These are phyloP conservation scores for Aschersonia sp. DNA, from an alignment of 2,329 filamentous ascomycete genomes.

Conservation along the genomic window DNA sequence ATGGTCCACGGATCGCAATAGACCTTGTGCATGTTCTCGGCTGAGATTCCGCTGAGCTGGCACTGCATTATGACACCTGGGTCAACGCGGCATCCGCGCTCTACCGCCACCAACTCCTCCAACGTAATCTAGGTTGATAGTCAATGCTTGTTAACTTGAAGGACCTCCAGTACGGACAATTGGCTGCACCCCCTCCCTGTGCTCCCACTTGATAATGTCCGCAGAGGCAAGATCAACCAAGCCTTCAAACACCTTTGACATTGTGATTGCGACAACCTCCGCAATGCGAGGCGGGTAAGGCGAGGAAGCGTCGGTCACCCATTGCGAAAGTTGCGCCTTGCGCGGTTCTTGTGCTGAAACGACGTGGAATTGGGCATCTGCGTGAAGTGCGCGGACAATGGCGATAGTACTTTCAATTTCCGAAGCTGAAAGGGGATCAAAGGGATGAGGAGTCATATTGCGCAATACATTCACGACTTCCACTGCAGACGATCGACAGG, in stretches of 20 bases:
- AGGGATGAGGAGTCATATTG: conserved; percentile 37
- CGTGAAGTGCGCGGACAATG: conserved; percentile 51
- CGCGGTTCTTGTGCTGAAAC: conserved; percentile 70
- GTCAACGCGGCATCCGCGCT: conserved; percentile 58
- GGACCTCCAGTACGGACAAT: conserved; percentile 29
- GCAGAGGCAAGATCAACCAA: conserved; percentile 53
- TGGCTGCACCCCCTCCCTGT: conserved; percentile 61
- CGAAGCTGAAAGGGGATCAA: conserved; percentile 57
- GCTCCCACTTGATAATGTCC: conserved; percentile 57
- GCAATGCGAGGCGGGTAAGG: conserved; percentile 52
- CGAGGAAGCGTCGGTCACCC: conserved; percentile 51
- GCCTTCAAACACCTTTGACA: conserved; percentile 67
- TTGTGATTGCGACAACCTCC: conserved; percentile 67
- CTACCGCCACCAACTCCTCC: conserved; percentile 72
- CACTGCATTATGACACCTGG: conserved; percentile 80
- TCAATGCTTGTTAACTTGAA: not conserved
- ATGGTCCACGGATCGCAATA: conserved; percentile 97
- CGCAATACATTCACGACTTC: no score
- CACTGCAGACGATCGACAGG: no score
- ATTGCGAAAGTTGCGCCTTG: conserved; percentile 67
- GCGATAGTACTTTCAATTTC: conserved; percentile 61
- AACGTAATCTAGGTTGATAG: conserved; percentile 53
- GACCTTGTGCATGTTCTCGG: conserved; percentile 66
- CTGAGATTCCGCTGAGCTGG: conserved; percentile 35
- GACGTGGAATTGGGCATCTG: conserved; percentile 63